Percentiles rank a stretch among this genome's conserved stretches.
These are phyloP conservation scores for Globisporangium yorkense DNA, from an alignment of 352 stramenopile species.

Conservation along the genomic window DNA sequence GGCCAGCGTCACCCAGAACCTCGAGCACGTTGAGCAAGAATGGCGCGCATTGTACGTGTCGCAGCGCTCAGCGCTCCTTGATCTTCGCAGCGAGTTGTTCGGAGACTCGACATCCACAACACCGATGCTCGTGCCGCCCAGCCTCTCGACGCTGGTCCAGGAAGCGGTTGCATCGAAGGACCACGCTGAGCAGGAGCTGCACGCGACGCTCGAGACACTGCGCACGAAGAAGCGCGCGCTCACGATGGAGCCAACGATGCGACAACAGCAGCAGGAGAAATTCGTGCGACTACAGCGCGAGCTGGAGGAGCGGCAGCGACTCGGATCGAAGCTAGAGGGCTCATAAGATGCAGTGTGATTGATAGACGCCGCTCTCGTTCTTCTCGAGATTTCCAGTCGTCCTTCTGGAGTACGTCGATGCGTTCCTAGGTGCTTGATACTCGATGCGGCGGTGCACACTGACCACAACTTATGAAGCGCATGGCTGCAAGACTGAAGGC, in stretches of 20 bases:
- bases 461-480: too few relatives aligned
- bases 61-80: neutral
- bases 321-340: neutral
- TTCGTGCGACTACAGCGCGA: constrained; percentile 25
- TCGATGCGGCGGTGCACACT: too few relatives aligned
- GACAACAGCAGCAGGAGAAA: constrained; percentile 6
- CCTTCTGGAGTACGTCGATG: too few relatives aligned
- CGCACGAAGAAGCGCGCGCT: constrained; percentile 12
- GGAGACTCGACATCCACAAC: constrained; percentile 29
- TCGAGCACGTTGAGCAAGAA: constrained; percentile 5
- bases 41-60: constrained; percentile 4
- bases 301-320: constrained; percentile 14
- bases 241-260: constrained; percentile 7
- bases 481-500: too few relatives aligned
- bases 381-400: too few relatives aligned
- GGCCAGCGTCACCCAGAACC: neutral
- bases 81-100: constrained; percentile 10
- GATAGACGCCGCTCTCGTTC: neutral
- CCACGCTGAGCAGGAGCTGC: constrained; percentile 7
- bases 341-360: neutral
- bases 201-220: constrained; percentile 7
- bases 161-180: constrained; percentile 9
- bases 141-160: constrained; percentile 60
- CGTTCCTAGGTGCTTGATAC: too few relatives aligned
- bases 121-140: constrained; percentile 88